Base-by-base conservation (phyloP, 352 stramenopile genomes). In the Aphanomyces invadans region DNA sequence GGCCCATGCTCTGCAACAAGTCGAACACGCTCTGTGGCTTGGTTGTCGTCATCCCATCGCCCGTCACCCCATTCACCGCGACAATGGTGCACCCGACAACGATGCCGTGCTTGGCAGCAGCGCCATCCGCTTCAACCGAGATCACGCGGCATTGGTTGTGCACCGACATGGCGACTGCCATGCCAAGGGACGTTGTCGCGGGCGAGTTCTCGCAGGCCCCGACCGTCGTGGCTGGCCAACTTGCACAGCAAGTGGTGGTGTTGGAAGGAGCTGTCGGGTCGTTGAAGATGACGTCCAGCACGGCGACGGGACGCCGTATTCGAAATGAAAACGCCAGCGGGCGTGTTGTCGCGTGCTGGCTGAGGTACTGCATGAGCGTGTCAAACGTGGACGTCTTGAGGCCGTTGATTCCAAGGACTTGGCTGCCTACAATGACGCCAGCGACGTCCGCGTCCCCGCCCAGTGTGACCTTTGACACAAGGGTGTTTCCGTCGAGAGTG, bases 291-390 rank as follows among this genome's bases (percentile, higher is more conserved):
- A 67, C 28, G 23, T 67, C 60, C 2, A 45, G 25, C 15, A 51
- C 42, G n/a, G 29, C 26, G 5, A 67, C 48, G 17, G 19, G 28
- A 4, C 49, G 60, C n/a, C 25, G n/a, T 26, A 59, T 33, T 3
- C 39, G n/a, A 65, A 94, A 91, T 21, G 79, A 75, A 60, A 94
- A 92, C 29, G 71, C 19, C 28, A 89, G 81, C 7, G 83, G 86
- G 7, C 80, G 73, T 26, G 29, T 10, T 11, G 12, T 21, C 12
- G 76, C 74, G 1, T 78, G 51, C 1, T 67, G 73, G 63, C 74
- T 72, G 31, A 94, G 77, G 55, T 82, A 73, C 4, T 74, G 67
- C 45, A 94, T 83, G 39, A 94, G 73, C 42, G 88, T 80, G 42
- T 94, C 80, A 63, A 89, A 94, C 28, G 73, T 73, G 7, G 83